Evolutionary conservation across 306 rosid species (phyloP).

Genomic region (Acmispon strigosus): DNA sequence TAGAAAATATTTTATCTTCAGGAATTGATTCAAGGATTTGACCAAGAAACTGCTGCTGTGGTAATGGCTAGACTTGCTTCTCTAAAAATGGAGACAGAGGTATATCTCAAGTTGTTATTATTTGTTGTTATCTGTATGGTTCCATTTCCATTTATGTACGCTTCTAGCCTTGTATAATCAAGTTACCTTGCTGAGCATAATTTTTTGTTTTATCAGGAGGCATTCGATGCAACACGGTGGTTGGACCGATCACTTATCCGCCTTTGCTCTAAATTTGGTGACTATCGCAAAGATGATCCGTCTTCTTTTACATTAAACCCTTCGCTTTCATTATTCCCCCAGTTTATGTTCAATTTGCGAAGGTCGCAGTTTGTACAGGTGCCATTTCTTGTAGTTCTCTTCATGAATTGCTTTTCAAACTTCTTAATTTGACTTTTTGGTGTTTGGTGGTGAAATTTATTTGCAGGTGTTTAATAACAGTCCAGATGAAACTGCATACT

Average conservation of each 20-base stretch:
- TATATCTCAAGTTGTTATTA: slow-evolving; percentile 20
- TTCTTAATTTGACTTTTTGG: background rate
- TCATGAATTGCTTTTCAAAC: background rate
- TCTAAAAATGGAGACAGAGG: slow-evolving; percentile 89
- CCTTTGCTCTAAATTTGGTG: slow-evolving; percentile 84
- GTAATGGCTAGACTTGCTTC: slow-evolving; percentile 80
- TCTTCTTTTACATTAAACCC: slow-evolving; percentile 73
- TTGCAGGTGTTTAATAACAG: slow-evolving; percentile 87
- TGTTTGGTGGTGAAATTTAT: slow-evolving; percentile 11
- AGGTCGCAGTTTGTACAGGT: slow-evolving; percentile 93
- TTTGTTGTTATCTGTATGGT: background rate
- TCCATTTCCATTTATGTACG: background rate
- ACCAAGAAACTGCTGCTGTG: slow-evolving; percentile 91
- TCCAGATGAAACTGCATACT: slow-evolving; percentile 91
- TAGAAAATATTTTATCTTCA: slow-evolving; percentile 16
- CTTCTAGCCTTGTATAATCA: background rate
- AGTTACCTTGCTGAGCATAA: background rate
- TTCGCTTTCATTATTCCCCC: slow-evolving; percentile 72
- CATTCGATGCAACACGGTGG: slow-evolving; percentile 84
- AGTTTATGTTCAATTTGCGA: slow-evolving; percentile 75
- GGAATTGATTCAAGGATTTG: slow-evolving; percentile 92
- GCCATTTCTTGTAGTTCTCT: background rate
- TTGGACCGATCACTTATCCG: slow-evolving; percentile 82
- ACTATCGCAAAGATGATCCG: slow-evolving; percentile 85
- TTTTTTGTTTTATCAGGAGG: slow-evolving; percentile 47